Evolutionary conservation across 306 rosid species (phyloP).

Genomic region (Lathyrus aphaca): DNA sequence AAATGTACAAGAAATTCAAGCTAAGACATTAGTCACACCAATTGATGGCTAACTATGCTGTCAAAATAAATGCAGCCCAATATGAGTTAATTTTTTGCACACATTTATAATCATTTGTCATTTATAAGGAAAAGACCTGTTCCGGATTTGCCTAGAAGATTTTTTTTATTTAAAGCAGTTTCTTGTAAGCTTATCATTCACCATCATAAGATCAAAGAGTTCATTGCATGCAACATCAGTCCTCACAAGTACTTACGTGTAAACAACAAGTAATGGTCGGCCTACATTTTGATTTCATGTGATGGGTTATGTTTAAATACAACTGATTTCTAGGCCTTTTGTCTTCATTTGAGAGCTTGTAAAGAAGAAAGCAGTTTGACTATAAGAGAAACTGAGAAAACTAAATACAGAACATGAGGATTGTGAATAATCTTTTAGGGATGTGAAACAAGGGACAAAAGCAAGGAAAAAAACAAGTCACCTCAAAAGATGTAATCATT

Average conservation of each 20-base stretch:
- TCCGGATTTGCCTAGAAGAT: slow-evolving; percentile 23
- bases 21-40: slow-evolving; percentile 28
- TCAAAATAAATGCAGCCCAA: slow-evolving; percentile 29
- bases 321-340: slow-evolving; percentile 18
- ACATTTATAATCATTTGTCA: slow-evolving; percentile 33
- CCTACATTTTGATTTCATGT: slow-evolving; percentile 20
- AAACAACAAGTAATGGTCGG: slow-evolving; percentile 26
- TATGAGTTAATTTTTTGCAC: slow-evolving; percentile 13
- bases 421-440: slow-evolving; percentile 12
- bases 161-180: neutral
- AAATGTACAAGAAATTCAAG: slow-evolving; percentile 29
- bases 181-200: slow-evolving; percentile 15
- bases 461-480: neutral
- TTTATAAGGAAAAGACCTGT: slow-evolving; percentile 23
- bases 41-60: slow-evolving; percentile 33
- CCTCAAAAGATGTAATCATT: slow-evolving; percentile 25
- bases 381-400: slow-evolving; percentile 17
- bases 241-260: slow-evolving; percentile 19
- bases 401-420: slow-evolving; percentile 24
- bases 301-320: slow-evolving; percentile 29
- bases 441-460: slow-evolving; percentile 8
- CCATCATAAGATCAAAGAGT: slow-evolving; percentile 26
- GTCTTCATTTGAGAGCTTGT: slow-evolving; percentile 28
- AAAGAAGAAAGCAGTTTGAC: slow-evolving; percentile 24
- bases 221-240: slow-evolving; percentile 23